A percentile compares a stretch with the other conserved stretches of the same genome.
Conservation (phyloP, 1,139 yeast species). For the Saccharomycopsis crataegensis region DNA sequence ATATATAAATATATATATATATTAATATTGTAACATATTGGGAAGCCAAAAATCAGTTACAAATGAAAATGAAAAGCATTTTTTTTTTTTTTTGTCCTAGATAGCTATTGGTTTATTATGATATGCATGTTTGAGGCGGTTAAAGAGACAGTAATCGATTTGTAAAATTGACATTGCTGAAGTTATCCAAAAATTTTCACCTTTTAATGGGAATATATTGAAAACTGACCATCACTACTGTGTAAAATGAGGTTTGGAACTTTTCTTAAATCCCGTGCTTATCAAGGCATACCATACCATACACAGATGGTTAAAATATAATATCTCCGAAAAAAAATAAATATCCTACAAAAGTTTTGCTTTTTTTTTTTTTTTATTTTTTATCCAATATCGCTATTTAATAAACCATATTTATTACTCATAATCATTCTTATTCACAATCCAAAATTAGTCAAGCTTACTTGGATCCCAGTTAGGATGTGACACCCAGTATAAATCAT, state of each 20-base stretch:
- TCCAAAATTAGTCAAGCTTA: neutral
- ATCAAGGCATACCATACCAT: too few species aligned
- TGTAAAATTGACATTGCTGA: neutral
- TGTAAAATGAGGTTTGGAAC: too few species aligned
- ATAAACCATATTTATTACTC: neutral
- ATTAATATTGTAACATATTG: neutral
- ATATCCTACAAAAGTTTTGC: neutral
- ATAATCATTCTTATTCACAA: neutral
- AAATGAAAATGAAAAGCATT: neutral
- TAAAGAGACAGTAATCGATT: too few species aligned
- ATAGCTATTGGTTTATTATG: neutral
- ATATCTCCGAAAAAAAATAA: neutral
- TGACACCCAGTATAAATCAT: slow-evolving; percentile 21
- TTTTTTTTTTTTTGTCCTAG: neutral
- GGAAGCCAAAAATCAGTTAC: too few species aligned
- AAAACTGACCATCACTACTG: too few species aligned
- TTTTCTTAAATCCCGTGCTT: too few species aligned
- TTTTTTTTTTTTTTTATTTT: too few species aligned
- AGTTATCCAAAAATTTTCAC: neutral
- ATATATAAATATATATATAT: neutral
- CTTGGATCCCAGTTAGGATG: slow-evolving; percentile 28
- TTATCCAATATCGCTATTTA: too few species aligned
- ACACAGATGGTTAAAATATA: neutral
- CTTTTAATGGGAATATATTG: too few species aligned
- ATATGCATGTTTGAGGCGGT: neutral